Base-by-base conservation (phyloP, 1,284 basidiomycete species). In the Meripilus lineatus region DNA sequence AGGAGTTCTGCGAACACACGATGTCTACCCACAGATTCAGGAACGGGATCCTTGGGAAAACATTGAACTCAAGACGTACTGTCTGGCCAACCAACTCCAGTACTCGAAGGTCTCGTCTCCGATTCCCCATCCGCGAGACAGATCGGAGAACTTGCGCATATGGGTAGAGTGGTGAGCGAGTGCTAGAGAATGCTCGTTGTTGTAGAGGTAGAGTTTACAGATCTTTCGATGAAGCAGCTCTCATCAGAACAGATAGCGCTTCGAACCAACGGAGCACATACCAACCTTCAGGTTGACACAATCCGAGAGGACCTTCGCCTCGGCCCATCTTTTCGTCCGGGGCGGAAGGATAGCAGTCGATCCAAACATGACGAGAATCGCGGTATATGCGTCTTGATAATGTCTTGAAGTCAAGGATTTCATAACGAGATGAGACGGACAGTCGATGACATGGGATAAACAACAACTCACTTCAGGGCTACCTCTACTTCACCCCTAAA, bases 21-120 rank as follows among this genome's bases (percentile, higher is more conserved):
- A 58, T 95, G 82, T 58, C 89, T 92, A 43, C 7, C 44, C n/a
- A 48, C 11, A 25, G 20, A 20, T 11, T 32, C 6, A 15, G 32
- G 28, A 26, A 20, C 8, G 15, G 15, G 15, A 21, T 18, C n/a
- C 38, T 45, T n/a, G 32, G 34, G 38, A 13, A n/a, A n/a, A n/a
- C n/a, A n/a, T n/a, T n/a, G n/a, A n/a, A n/a, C n/a, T n/a, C n/a
- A 26, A n/a, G 8, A 74, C 85, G 50, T 54, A 92, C 88, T 97
- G 93, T 58, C 93, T 75, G 6, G 89, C 87, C 41, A 93, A 74
- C 95, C 94, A 99, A 53, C 86, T 89, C 95, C 95, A 98, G 59
- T 84, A 98, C 62, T 98, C 96, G 54, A 89, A 96, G 0, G 91
- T 96, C 56, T 93, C 88, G 55, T 93, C 90, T n/a, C 93, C 93